Evolutionary conservation across 2,329 filamentous ascomycete species (phyloP), one percentile per base, ranked within the genome.

Genomic region (Colletotrichum tropicicola): DNA sequence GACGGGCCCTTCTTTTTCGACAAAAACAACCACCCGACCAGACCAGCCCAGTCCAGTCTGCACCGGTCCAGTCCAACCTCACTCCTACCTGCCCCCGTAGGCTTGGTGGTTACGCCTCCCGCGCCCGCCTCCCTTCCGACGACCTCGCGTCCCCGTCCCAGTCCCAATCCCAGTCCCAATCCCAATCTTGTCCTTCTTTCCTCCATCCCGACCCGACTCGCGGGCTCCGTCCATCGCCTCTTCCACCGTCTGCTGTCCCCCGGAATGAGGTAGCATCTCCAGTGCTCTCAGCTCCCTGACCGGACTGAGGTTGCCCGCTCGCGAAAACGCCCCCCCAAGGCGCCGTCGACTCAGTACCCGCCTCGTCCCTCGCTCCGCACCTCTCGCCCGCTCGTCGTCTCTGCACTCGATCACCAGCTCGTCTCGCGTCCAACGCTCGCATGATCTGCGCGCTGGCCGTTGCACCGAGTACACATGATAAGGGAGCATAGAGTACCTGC

Each of bases 251-350:
- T 65, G 27, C 28, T 51, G 59, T 51, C 57, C 60, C 60, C 41
- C 83, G 85, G 83, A 83, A 88, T 88, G 85, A 83, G 84, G 85
- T 87, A 87, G 83, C 79, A 77, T 74, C 75, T 77, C 80, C 78
- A 77, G 79, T 80, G 79, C 76, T 77, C 84, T 87, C 85, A 87
- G 84, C 81, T 87, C 85, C 85, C 80, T 85, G 78, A 82, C 81
- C 79, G 85, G 85, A 87, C 85, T 87, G 84, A 84, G 83, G 61
- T 67, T 63, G 52, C 56, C 44, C 57, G 30, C 53, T 52, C 45
- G 65, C 65, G 66, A 69, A 41, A 59, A 48, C 61, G 48, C 66
- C 56, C 23, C 28, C 32, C 32, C 13, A 35, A 35, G 32, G 41
- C 64, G 60, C 54, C 57, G 28, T 63, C 51, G 44, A 59, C 41